Evolutionary conservation across 192 early-diverging fungal species (phyloP).

Genomic region (Kappamyces sp.): DNA sequence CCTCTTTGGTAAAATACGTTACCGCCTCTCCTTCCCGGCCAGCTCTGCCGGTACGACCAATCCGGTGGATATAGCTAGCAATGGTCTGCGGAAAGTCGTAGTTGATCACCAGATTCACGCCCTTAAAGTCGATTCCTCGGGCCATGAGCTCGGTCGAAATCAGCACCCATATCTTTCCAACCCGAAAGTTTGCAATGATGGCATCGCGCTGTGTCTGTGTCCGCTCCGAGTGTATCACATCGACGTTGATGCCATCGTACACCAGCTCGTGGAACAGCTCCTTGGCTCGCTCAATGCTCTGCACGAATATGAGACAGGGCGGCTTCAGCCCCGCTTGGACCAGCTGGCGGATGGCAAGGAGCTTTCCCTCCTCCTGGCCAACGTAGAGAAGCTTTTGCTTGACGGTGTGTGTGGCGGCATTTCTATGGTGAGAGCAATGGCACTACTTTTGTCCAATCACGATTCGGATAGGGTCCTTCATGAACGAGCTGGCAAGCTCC

Average conservation of each 20-base stretch:
- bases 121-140: constrained; percentile 98
- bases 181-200: constrained; percentile 81
- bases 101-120: constrained; percentile 95
- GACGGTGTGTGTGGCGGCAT: constrained; percentile 88
- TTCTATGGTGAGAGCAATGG: constrained; percentile 36
- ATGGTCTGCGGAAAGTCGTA: constrained; percentile 95
- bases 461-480: constrained; percentile 82
- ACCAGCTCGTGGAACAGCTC: constrained; percentile 94
- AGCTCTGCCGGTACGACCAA: constrained; percentile 97
- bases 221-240: constrained; percentile 95
- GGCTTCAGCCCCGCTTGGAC: constrained; percentile 77
- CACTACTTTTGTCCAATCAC: constrained; percentile 76
- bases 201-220: constrained; percentile 88
- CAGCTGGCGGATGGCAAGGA: constrained; percentile 85
- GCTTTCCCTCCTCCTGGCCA: constrained; percentile 90
- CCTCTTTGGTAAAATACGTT: constrained; percentile 92
- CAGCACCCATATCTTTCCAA: constrained; percentile 89
- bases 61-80: constrained; percentile 92
- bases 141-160: constrained; percentile 97
- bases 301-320: constrained; percentile 92
- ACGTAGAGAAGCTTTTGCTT: constrained; percentile 85
- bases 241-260: constrained; percentile 96
- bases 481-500: constrained; percentile 83
- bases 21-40: constrained; percentile 83
- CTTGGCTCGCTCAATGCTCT: constrained; percentile 94